These are phyloP conservation scores for Cytospora piceae DNA, from an alignment of 2,329 filamentous ascomycete genomes.

Conservation along the genomic window DNA sequence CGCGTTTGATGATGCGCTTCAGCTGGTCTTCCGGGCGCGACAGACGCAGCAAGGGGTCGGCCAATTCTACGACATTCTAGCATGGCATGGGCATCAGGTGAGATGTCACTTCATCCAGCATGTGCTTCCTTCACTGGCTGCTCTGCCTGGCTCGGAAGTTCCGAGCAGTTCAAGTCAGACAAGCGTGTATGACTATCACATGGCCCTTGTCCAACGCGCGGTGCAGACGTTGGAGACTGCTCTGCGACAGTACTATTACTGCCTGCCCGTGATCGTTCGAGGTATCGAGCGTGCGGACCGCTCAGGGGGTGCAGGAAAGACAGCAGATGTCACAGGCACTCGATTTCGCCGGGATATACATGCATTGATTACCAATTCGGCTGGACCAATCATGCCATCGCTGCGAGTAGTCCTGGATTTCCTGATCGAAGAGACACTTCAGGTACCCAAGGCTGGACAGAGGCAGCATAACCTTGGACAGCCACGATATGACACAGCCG, in stretches of 20 bases:
- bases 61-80: conserved; percentile 59
- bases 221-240: conserved; percentile 64
- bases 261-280: conserved; percentile 55
- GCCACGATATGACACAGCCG: neutral
- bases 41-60: conserved; percentile 51
- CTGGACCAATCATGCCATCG: conserved; percentile 57
- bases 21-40: conserved; percentile 55
- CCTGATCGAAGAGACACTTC: conserved; percentile 56
- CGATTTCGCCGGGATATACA: conserved; percentile 64
- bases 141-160: conserved; percentile 39
- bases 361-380: conserved; percentile 67
- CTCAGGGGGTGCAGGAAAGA: conserved; percentile 40
- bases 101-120: conserved; percentile 63
- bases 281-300: conserved; percentile 44
- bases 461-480: neutral
- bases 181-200: conserved; percentile 48
- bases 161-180: conserved; percentile 18
- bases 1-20: conserved; percentile 56
- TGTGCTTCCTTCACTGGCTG: conserved; percentile 59
- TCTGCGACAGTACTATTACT: conserved; percentile 60
- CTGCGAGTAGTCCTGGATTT: conserved; percentile 58
- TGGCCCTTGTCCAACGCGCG: conserved; percentile 51
- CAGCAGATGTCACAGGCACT: conserved; percentile 45
- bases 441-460: conserved; percentile 34
- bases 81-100: conserved; percentile 65